phyloP scores from a whole-genome alignment of 139 green algal genomes.

The Microglena sp. region DNA sequence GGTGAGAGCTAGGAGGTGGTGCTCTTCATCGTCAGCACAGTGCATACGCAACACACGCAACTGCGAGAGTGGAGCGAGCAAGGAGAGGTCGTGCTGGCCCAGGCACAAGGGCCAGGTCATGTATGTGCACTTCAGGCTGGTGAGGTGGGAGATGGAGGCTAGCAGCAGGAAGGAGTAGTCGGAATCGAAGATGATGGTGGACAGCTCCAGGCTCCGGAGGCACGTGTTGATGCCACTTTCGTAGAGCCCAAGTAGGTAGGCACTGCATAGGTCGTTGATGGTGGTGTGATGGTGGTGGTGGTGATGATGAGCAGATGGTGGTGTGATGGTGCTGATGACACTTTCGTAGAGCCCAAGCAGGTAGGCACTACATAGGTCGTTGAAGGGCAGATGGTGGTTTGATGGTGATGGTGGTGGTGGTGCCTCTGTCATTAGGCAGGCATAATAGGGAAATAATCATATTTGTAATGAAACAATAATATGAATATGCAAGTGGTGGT shows the following conservation, averaged over 20 bases:
- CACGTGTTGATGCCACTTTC: neutral
- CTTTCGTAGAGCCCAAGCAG: conserved; percentile 13
- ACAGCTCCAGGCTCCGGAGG: conserved; percentile 12
- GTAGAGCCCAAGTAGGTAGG: conserved; percentile 16
- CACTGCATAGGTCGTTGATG: too few species aligned
- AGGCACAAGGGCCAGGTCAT: conserved; percentile 11
- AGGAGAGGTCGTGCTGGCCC: conserved; percentile 1
- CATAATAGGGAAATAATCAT: too few species aligned
- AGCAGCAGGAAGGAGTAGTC: conserved; percentile 11
- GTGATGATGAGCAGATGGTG: too few species aligned
- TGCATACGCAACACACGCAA: neutral
- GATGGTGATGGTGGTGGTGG: too few species aligned
- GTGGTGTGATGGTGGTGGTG: too few species aligned
- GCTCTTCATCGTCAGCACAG: neutral
- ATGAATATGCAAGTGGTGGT: too few species aligned
- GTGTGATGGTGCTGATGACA: neutral
- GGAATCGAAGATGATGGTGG: conserved; percentile 12
- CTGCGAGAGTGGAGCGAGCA: conserved; percentile 2
- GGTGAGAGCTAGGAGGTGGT: conserved; percentile 5
- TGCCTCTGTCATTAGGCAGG: too few species aligned
- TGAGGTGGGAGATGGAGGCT: conserved; percentile 6
- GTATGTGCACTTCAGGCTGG: conserved; percentile 4
- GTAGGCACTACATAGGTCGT: too few species aligned
- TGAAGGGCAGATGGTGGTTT: too few species aligned
- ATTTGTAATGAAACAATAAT: too few species aligned